A percentile compares a stretch with the other conserved stretches of the same genome.
These are phyloP conservation scores for Lagerstroemia speciosa DNA, from an alignment of 345 rosid species.

Conservation along the genomic window DNA sequence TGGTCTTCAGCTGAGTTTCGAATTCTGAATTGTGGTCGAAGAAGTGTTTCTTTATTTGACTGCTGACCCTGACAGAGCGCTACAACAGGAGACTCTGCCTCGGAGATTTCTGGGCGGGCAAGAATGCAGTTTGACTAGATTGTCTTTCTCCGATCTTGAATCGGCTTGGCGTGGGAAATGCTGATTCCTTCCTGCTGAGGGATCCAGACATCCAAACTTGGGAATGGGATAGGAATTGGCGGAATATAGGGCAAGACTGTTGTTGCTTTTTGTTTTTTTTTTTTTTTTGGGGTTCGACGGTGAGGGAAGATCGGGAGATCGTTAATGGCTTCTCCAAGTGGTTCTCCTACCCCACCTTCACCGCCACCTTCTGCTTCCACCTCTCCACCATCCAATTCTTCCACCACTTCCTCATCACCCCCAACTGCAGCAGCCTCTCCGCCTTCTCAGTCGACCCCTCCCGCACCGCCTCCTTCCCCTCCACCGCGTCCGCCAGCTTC, in stretches of 20 bases:
- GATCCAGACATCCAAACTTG: not conserved
- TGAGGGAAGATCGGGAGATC: not conserved
- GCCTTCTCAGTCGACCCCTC: slow-evolving; percentile 33
- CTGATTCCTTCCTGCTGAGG: not conserved
- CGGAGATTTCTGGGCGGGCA: not conserved
- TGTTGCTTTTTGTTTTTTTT: no score
- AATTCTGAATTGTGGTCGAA: slow-evolving; percentile 14
- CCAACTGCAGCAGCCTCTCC: slow-evolving; percentile 36
- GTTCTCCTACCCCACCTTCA: slow-evolving; percentile 19
- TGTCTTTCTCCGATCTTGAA: not conserved
- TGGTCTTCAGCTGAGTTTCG: slow-evolving; percentile 2
- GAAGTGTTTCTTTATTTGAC: slow-evolving; percentile 11
- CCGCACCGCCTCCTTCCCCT: slow-evolving; percentile 25
- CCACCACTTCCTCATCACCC: slow-evolving; percentile 30
- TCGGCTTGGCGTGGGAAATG: not conserved
- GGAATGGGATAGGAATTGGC: not conserved
- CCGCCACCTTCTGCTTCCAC: slow-evolving; percentile 9
- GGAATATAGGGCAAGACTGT: not conserved
- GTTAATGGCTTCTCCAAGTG: slow-evolving; percentile 15
- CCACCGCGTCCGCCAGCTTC: slow-evolving; percentile 35
- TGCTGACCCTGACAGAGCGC: slow-evolving; percentile 7
- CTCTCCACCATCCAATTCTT: slow-evolving; percentile 24
- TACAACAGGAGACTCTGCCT: not conserved
- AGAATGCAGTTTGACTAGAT: not conserved
- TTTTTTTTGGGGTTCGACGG: no score